Conservation (phyloP, 2,329 filamentous ascomycete species). For the Aspergillus cejpii region DNA sequence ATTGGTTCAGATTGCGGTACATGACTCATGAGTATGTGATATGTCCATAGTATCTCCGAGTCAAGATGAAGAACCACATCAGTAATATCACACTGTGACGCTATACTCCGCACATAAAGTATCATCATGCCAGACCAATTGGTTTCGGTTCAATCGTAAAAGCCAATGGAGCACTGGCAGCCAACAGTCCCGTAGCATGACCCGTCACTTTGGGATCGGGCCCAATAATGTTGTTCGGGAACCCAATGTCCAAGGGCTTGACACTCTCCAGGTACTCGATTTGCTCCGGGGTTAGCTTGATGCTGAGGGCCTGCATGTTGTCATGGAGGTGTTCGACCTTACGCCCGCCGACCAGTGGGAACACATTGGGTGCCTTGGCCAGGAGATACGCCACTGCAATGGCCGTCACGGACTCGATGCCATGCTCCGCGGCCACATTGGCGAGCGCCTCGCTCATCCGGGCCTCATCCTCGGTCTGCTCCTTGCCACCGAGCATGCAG, state of each 20-base stretch:
- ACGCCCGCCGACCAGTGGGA: constrained; percentile 64
- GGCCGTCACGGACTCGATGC: constrained; percentile 50
- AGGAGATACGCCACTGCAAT: constrained; percentile 68
- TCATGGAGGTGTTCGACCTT: constrained; percentile 62
- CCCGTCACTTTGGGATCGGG: constrained; percentile 22
- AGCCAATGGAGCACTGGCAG: constrained; percentile 12
- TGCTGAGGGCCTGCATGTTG: constrained; percentile 52
- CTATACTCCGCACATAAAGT: no score
- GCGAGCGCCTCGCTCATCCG: constrained; percentile 53
- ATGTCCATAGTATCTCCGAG: no score
- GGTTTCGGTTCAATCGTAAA: constrained; percentile 17
- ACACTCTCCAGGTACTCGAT: constrained; percentile 60
- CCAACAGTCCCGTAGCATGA: constrained; percentile 5
- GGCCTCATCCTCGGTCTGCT: constrained; percentile 45
- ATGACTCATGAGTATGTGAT: no score
- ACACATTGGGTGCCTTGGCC: constrained; percentile 64
- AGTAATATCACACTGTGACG: no score
- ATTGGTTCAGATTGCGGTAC: no score
- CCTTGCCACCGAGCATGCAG: constrained; percentile 18
- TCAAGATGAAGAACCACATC: no score
- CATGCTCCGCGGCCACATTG: constrained; percentile 53
- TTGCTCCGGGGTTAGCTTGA: constrained; percentile 53
- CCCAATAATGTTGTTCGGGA: constrained; percentile 56
- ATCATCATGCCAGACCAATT: constrained; percentile 11
- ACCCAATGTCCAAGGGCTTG: constrained; percentile 58